Base-by-base conservation (phyloP, 345 rosid genomes). In the Populus euphratica region DNA sequence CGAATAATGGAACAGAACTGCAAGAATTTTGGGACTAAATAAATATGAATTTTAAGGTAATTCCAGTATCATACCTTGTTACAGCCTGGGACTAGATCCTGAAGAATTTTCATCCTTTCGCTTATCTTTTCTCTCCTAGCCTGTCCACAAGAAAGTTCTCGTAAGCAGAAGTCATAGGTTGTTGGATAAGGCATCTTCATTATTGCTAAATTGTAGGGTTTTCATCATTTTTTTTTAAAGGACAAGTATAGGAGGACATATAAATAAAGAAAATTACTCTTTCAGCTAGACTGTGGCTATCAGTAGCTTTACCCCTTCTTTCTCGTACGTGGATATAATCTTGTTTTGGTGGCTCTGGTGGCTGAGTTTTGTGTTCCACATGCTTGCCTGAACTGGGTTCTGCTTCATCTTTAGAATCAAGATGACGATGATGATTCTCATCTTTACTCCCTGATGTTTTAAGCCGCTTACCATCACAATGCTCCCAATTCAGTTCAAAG, bases 251-350 rank as follows among this genome's bases (percentile, higher is more conserved):
- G 59, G 49, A 76, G 75, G 75, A 61, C 54, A n/a, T 56, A n/a
- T n/a, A 69, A 25, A 9, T 13, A 29, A 47, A 77, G 88, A 56
- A 81, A 73, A 68, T 87, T 93, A 94, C 97, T 85, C 97, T 89
- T 88, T 94, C 95, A 33, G 98, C 98, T 76, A 94, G 86, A 83
- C 97, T 94, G 87, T 93, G 98, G 86, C 94, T 94, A 86, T 93
- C 97, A 59, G 97, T 93, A 76, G 98, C 98, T 85, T 94, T 97
- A 70, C 98, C 98, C 80, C 95, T 85, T 85, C 98, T 92, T 18
- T 97, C 98, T 81, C 98, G 89, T 16, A 94, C 94, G 64, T 91
- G 98, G 79, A 94, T 93, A 83, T 91, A 94, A 86, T 94, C 98
- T 81, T 89, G 92, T 85, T 90, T 91, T 23, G 82, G 78, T 52